Base-by-base conservation (phyloP, 805 yeast genomes). In the Maudiozyma barnettii region DNA sequence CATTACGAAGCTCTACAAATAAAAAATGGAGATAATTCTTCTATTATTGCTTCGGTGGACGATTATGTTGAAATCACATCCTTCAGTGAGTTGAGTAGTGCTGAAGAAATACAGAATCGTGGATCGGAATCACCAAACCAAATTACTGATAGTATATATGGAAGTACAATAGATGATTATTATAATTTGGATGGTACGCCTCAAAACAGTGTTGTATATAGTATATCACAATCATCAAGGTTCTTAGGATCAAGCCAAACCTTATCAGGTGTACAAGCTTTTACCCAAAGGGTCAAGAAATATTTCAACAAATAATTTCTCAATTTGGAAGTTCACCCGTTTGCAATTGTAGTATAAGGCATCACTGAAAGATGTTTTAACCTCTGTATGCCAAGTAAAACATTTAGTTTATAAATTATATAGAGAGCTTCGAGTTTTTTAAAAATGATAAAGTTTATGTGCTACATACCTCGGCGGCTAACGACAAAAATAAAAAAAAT, bases 61-160 rank as follows among this genome's bases (percentile, higher is more conserved):
- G 62, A 60, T 35, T 61, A 57, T 38, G 55, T 61, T 5, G 60
- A 60, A 23, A 51, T 61, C 16, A 57, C 63, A 7, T 61, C 66
- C 2, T 55, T 54, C 33, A 58, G 61, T 30, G 64, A 61, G 43
- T 45, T 61, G 23, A 58, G 64, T 44, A 60, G 63, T 40, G 53
- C 60, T 1, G 66, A 61, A 45, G 60, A 61, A 41, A 45, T 61
- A 37, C 13, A 7, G 19, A 19, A 20, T 37, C 12, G 8, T 9
- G 23, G 21, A 19, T 13, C 40, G 10, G 18, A n/a, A n/a, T 33
- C 36, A 33, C 36, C 36, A 33, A 33, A 33, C n/a, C 36, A 33
- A 33, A 33, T 33, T 16, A 33, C 36, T 33, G 31, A 26, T 21
- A 36, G 20, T 4, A 36, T 19, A 36, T 36, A 36, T 36, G 22